These are phyloP conservation scores for Picea engelmannii DNA, from an alignment of 83 land plant species.

Conservation along the genomic window DNA sequence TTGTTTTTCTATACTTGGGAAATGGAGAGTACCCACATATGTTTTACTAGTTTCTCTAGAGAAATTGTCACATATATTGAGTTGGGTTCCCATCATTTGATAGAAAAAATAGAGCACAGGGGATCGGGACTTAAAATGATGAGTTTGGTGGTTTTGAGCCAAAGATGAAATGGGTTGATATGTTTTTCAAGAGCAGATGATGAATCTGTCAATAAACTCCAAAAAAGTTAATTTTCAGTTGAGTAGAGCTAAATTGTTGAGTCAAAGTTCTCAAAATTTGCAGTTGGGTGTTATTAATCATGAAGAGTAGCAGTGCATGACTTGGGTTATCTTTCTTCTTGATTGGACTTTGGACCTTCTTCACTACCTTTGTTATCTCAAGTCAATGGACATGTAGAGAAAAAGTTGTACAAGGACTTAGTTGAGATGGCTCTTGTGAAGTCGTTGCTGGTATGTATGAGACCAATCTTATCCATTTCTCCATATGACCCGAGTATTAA, in stretches of 20 bases:
- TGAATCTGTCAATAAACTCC: not conserved
- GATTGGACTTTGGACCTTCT: slow-evolving; percentile 3
- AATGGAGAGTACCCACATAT: too few relatives aligned
- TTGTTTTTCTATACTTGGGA: too few relatives aligned
- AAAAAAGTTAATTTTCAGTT: not conserved
- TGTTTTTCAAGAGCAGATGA: not conserved
- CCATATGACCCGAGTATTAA: not conserved
- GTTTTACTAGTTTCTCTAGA: too few relatives aligned
- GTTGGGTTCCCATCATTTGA: too few relatives aligned
- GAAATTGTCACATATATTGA: too few relatives aligned
- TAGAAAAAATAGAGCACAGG: not conserved
- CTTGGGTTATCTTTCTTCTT: not conserved
- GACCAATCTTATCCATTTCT: not conserved
- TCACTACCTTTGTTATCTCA: not conserved
- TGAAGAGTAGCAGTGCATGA: slow-evolving; percentile 1
- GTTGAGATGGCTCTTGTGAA: not conserved
- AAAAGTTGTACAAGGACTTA: not conserved
- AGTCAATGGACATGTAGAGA: not conserved
- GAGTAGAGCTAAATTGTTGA: not conserved
- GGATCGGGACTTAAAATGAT: not conserved
- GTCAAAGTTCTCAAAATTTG: not conserved
- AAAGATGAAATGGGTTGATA: not conserved
- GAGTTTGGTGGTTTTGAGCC: not conserved
- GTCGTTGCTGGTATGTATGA: slow-evolving; percentile 3
- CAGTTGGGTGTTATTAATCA: not conserved